Base-by-base conservation (phyloP, 2,329 filamentous ascomycete genomes). In the Pseudopithomyces chartarum region DNA sequence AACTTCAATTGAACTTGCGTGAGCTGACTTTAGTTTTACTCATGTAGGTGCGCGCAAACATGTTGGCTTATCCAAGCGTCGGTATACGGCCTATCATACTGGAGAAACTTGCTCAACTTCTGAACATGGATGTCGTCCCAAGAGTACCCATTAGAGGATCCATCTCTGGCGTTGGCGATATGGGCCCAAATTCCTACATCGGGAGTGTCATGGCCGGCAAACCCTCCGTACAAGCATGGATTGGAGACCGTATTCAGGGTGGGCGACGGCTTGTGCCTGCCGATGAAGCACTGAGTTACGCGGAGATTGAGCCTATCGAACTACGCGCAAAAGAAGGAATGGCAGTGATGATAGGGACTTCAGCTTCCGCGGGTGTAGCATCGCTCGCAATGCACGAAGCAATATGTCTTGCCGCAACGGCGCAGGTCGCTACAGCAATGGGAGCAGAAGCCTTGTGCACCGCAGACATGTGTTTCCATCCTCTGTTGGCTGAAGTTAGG, bases 391-490 rank as follows among this genome's bases (percentile, higher is more conserved):
- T 69, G 6, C 61, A 69, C 23, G 62, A 66, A 10, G 39, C 55
- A 8, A 52, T 69, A 40, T 50, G 57, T 32, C 58, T 67, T 7
- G 55, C 61, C 6, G 38, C 60, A 10, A 39, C 68, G 39, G 80
- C 81, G 0, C 87, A 90, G 65, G 67, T 85, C 0, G 70, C 88
- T 2, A 88, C 87, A 0, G 85, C 84, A 1, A 85, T 89, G 78
- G 79, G 78, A 3, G 81, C 84, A 1, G 87, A 90, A 68, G 84
- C 84, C 0, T 73, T 90, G 51, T 67, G 70, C 0, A 87, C 85
- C 0, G 85, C 81, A 11, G 78, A 79, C 2, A 81, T 84, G 60
- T 86, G 82, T 68, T 85, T 84, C 56, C 75, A 85, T 55, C 80
- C 83, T 0, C 89, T 89, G 66, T 82, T 89, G 55, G 81, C 85